These are phyloP conservation scores for Chalciporus piperatus DNA, from an alignment of 768 basidiomycete genomes.

Conservation along the genomic window DNA sequence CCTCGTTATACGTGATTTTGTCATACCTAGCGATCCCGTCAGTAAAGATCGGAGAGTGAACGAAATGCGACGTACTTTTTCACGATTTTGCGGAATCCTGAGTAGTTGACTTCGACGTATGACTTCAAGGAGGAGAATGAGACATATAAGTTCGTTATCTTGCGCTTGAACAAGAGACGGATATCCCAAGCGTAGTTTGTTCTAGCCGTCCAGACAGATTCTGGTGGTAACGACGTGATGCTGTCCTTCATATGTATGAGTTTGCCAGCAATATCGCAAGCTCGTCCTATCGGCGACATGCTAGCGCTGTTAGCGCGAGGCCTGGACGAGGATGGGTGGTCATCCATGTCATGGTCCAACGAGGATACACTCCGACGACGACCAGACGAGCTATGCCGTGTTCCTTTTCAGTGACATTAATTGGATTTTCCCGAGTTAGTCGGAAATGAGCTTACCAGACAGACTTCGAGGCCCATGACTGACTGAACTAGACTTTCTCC, in stretches of 20 bases:
- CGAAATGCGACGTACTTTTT: slow-evolving; percentile 71
- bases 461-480: slow-evolving; percentile 23
- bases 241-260: slow-evolving; percentile 53
- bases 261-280: slow-evolving; percentile 43
- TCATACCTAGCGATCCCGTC: slow-evolving; percentile 66
- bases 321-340: slow-evolving; percentile 22
- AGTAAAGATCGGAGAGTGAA: neutral
- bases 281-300: slow-evolving; percentile 35
- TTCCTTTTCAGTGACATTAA: slow-evolving; percentile 11
- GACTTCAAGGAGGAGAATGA: slow-evolving; percentile 72
- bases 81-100: slow-evolving; percentile 91
- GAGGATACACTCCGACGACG: slow-evolving; percentile 48
- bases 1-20: slow-evolving; percentile 81
- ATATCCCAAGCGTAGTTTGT: slow-evolving; percentile 83
- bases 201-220: slow-evolving; percentile 74
- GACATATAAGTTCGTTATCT: slow-evolving; percentile 81
- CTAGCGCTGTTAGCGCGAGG: slow-evolving; percentile 22
- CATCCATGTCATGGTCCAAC: slow-evolving; percentile 40
- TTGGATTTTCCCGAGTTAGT: neutral
- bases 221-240: slow-evolving; percentile 39
- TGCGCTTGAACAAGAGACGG: slow-evolving; percentile 83
- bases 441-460: slow-evolving; percentile 10
- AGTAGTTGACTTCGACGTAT: slow-evolving; percentile 89
- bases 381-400: slow-evolving; percentile 3
- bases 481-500: slow-evolving; percentile 35